Evolutionary conservation across 2,329 filamentous ascomycete species (phyloP).

Genomic region (Albifimbria verrucaria): DNA sequence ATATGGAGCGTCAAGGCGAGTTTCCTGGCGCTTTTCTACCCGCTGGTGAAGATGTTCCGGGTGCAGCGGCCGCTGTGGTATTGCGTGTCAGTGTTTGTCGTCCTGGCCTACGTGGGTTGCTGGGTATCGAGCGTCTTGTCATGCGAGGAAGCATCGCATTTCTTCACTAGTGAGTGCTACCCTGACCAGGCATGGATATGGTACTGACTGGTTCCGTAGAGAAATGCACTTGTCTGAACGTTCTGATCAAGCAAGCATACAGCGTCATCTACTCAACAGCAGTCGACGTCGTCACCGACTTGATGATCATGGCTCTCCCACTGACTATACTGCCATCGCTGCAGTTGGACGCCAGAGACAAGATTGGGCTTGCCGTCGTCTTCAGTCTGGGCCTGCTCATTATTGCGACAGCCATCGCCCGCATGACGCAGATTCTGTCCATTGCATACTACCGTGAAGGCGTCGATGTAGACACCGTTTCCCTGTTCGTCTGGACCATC

Average conservation of each 20-base stretch:
- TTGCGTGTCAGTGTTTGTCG: background rate
- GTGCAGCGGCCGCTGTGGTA: background rate
- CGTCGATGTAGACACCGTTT: background rate
- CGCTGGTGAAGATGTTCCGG: background rate
- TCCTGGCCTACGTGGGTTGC: background rate
- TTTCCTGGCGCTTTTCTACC: background rate
- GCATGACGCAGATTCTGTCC: constrained; percentile 8
- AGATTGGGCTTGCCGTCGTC: constrained; percentile 9
- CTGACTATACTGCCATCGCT: constrained; percentile 8
- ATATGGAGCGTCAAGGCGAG: background rate
- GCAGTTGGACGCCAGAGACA: constrained; percentile 8
- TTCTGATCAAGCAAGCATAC: background rate
- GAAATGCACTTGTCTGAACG: background rate
- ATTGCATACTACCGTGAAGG: background rate
- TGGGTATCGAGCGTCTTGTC: background rate
- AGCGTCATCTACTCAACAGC: constrained; percentile 5
- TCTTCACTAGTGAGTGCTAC: background rate
- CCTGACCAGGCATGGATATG: no score
- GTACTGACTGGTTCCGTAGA: background rate
- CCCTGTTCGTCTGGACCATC: constrained; percentile 6
- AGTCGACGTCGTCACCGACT: constrained; percentile 7
- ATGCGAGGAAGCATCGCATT: background rate
- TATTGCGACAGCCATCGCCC: constrained; percentile 9
- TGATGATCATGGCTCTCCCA: constrained; percentile 12
- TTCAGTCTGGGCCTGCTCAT: constrained; percentile 14